phyloP scores from a whole-genome alignment of 78 protist genomes.

The Dictyostelium firmibasis region DNA sequence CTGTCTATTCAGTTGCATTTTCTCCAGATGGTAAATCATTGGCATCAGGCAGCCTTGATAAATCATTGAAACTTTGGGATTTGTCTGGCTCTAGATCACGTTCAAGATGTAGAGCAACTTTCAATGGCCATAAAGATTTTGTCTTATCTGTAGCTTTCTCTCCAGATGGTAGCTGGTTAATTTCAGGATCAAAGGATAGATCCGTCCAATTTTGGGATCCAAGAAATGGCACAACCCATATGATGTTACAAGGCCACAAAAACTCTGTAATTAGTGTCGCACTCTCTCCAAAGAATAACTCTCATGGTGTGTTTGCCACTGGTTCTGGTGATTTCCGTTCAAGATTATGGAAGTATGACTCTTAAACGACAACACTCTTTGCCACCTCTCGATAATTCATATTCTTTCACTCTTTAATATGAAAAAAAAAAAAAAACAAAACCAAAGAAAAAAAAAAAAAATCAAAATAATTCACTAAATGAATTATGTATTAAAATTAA shows the following conservation, averaged over 20 bases:
- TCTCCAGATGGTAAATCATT: conserved; percentile 88
- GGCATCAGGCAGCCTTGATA: conserved; percentile 92
- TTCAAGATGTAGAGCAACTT: conserved; percentile 83
- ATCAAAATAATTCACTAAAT: background rate
- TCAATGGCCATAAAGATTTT: conserved; percentile 88
- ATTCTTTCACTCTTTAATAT: background rate
- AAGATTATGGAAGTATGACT: conserved; percentile 83
- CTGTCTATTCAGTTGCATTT: conserved; percentile 92
- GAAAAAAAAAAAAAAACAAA: background rate
- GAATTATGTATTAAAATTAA: background rate
- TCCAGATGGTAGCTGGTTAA: conserved; percentile 89
- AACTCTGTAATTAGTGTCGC: conserved; percentile 91
- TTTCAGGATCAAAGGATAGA: conserved; percentile 93
- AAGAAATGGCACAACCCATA: conserved; percentile 49
- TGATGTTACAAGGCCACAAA: conserved; percentile 89
- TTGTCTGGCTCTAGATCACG: conserved; percentile 63
- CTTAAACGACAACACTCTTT: background rate
- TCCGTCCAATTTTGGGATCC: conserved; percentile 93
- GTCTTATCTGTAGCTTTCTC: conserved; percentile 91
- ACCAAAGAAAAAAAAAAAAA: too few relatives aligned
- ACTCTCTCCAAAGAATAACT: conserved; percentile 60
- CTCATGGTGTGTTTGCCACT: conserved; percentile 84
- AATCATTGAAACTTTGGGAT: conserved; percentile 90
- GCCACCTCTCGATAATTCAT: background rate
- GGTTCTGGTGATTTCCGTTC: conserved; percentile 89